Conservation (phyloP, 352 stramenopile genomes). For the Globisporangium emineosum region DNA sequence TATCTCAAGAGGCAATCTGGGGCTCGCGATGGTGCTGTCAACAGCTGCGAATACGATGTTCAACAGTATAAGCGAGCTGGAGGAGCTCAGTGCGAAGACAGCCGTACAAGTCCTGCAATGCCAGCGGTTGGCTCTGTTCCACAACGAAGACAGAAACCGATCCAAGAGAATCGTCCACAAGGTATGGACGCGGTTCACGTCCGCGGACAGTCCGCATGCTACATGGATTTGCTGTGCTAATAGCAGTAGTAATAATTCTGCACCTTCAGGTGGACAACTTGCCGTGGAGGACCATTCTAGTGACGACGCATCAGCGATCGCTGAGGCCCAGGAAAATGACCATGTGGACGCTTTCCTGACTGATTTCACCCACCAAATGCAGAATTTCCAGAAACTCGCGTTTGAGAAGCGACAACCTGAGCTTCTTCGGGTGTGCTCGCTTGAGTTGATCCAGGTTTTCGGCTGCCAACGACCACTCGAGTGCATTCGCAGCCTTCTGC, state of each 20-base stretch:
- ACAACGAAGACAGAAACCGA: conserved; percentile 23
- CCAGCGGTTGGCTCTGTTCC: conserved; percentile 40
- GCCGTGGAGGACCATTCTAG: conserved; percentile 1
- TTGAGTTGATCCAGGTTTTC: conserved; percentile 57
- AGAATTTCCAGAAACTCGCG: conserved; percentile 36
- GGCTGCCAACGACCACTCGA: conserved; percentile 47
- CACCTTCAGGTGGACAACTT: conserved; percentile 9
- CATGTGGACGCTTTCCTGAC: conserved; percentile 27
- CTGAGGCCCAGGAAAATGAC: conserved; percentile 13
- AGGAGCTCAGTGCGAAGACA: conserved; percentile 25
- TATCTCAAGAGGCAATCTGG: conserved; percentile 20
- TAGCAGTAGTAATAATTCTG: conserved; percentile 6
- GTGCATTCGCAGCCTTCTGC: conserved; percentile 51
- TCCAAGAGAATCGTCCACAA: conserved; percentile 19
- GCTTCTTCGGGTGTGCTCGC: conserved; percentile 38
- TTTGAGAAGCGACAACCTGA: conserved; percentile 42
- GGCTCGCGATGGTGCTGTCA: conserved; percentile 29
- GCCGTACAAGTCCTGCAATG: conserved; percentile 36
- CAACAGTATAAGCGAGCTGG: conserved; percentile 6
- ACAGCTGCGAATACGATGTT: conserved; percentile 22
- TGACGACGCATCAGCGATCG: conserved; percentile 16
- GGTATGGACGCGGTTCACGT: conserved; percentile 57
- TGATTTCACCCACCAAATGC: conserved; percentile 20
- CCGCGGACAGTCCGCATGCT: conserved; percentile 20
- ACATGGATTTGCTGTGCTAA: conserved; percentile 55